Conservation (phyloP, 2,329 filamentous ascomycete genomes). For the Penicillium sp. region DNA sequence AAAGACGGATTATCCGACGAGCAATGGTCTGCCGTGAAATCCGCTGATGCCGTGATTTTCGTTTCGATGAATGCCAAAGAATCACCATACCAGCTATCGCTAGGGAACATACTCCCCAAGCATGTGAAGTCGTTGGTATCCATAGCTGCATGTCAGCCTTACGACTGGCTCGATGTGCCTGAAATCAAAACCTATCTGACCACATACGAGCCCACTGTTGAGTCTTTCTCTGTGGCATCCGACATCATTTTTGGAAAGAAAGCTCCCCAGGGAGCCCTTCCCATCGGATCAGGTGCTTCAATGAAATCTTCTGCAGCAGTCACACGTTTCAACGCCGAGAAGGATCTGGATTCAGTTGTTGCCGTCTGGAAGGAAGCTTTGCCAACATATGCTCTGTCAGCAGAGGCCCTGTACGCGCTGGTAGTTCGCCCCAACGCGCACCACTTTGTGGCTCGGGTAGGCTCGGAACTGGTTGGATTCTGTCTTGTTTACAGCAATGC, state of each 20-base stretch:
- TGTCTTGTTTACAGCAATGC: slow-evolving; percentile 36
- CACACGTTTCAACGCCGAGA: slow-evolving; percentile 17
- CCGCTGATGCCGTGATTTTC: slow-evolving; percentile 42
- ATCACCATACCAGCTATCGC: slow-evolving; percentile 35
- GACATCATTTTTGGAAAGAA: slow-evolving; percentile 40
- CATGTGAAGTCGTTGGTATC: slow-evolving; percentile 34
- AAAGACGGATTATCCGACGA: slow-evolving; percentile 29
- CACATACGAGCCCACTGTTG: slow-evolving; percentile 46
- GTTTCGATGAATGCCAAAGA: slow-evolving; percentile 41
- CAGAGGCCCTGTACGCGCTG: slow-evolving; percentile 26
- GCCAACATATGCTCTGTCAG: slow-evolving; percentile 35
- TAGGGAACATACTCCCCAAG: slow-evolving; percentile 35
- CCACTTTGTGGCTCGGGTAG: slow-evolving; percentile 36
- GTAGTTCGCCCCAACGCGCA: slow-evolving; percentile 27
- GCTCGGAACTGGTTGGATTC: slow-evolving; percentile 34
- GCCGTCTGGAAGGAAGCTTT: slow-evolving; percentile 38
- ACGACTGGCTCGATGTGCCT: slow-evolving; percentile 42
- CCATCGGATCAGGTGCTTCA: slow-evolving; percentile 28
- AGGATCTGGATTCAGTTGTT: slow-evolving; percentile 31
- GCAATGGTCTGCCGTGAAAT: slow-evolving; percentile 30
- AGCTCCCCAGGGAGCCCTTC: slow-evolving; percentile 33
- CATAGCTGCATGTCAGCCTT: slow-evolving; percentile 45
- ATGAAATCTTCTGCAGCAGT: slow-evolving; percentile 13
- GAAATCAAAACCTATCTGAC: slow-evolving; percentile 43
- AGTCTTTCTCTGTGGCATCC: slow-evolving; percentile 42